Evolutionary conservation across 176 grass and related monocot genomes (phyloP).

Genomic region (Saccharum officinarum): DNA sequence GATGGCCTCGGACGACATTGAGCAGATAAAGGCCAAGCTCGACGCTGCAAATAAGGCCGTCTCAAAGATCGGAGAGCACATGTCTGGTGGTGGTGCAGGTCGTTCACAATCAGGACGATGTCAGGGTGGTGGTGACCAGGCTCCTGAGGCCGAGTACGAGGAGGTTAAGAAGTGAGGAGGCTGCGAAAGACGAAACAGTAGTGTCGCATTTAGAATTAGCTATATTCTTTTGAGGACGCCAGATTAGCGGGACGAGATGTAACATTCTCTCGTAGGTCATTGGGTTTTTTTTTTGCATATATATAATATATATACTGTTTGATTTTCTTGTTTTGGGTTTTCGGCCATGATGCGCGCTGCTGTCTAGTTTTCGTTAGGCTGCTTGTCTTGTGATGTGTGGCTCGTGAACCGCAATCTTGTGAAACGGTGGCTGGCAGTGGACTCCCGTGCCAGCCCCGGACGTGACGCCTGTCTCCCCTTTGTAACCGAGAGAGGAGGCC

Average conservation of each 20-base stretch:
- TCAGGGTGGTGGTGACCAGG: conserved; percentile 4
- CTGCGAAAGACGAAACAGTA: not conserved
- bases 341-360: not conserved
- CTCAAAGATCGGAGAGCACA: conserved; percentile 26
- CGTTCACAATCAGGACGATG: not conserved
- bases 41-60: conserved; percentile 8
- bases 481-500: not conserved
- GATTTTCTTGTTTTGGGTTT: not conserved
- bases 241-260: not conserved
- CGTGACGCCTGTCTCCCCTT: no score
- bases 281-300: no score
- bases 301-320: no score
- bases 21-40: conserved; percentile 20
- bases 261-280: not conserved
- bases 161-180: conserved; percentile 12
- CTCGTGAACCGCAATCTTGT: not conserved
- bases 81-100: conserved; percentile 7
- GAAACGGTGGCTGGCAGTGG: not conserved
- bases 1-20: not conserved
- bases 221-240: not conserved
- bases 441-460: not conserved
- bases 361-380: not conserved
- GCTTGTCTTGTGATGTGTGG: not conserved
- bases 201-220: not conserved
- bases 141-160: conserved; percentile 8